Conservation (phyloP, 768 basidiomycete genomes). For the Lentinus brumalis region DNA sequence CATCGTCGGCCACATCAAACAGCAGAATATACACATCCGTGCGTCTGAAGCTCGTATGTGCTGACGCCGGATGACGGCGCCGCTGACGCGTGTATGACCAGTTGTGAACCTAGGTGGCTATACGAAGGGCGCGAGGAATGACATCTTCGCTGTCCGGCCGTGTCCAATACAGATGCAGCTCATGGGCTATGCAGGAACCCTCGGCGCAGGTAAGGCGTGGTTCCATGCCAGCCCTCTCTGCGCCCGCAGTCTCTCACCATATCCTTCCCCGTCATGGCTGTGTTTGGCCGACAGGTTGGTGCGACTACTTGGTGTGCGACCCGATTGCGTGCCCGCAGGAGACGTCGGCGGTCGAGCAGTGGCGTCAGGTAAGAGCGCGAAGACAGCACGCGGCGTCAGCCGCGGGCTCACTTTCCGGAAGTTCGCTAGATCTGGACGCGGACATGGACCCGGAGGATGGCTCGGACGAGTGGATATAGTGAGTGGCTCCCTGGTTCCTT, state of each 20-base stretch:
- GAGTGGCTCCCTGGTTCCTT: constrained; percentile 20
- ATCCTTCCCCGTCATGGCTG: neutral
- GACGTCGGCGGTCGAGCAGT: constrained; percentile 36
- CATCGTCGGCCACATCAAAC: constrained; percentile 42
- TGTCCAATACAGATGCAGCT: constrained; percentile 50
- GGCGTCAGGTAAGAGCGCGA: constrained; percentile 18
- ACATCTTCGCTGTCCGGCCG: constrained; percentile 52
- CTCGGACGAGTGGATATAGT: constrained; percentile 47
- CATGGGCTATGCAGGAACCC: constrained; percentile 54
- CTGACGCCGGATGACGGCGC: neutral
- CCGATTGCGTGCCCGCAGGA: constrained; percentile 45
- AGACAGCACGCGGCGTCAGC: neutral
- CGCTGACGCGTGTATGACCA: constrained; percentile 15
- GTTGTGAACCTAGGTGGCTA: constrained; percentile 52
- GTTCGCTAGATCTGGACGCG: constrained; percentile 39
- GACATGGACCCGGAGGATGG: constrained; percentile 44
- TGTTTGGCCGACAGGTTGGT: constrained; percentile 39
- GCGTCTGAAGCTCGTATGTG: constrained; percentile 19
- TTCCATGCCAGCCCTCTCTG: constrained; percentile 34
- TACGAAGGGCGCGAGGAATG: constrained; percentile 54
- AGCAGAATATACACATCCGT: constrained; percentile 50
- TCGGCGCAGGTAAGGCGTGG: constrained; percentile 36
- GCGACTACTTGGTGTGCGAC: constrained; percentile 50
- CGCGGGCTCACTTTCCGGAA: constrained; percentile 10
- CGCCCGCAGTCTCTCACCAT: constrained; percentile 7